Evolutionary conservation across 176 grass and related monocot genomes (phyloP).

Genomic region (Cenchrus americanus): DNA sequence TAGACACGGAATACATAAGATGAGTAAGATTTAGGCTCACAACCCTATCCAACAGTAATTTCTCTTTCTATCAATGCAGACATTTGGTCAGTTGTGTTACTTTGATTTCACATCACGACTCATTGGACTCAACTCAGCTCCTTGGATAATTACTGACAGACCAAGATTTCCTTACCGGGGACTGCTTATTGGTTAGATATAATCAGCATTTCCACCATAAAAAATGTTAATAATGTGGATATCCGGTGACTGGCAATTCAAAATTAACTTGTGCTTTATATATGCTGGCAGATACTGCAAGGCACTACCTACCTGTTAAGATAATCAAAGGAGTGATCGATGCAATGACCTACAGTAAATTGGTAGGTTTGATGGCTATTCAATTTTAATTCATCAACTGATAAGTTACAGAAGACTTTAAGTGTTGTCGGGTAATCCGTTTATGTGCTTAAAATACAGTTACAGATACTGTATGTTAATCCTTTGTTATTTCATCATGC

Average conservation of each 20-base stretch:
- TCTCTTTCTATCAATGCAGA: constrained; percentile 55
- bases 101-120: constrained; percentile 81
- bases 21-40: neutral
- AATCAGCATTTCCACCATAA: constrained; percentile 14
- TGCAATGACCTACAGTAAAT: constrained; percentile 97
- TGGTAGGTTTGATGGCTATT: constrained; percentile 58
- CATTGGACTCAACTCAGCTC: constrained; percentile 72
- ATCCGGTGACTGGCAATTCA: neutral
- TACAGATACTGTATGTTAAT: constrained; percentile 33
- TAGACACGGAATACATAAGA: neutral
- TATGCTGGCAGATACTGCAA: constrained; percentile 72
- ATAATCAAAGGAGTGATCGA: constrained; percentile 91
- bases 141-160: constrained; percentile 80
- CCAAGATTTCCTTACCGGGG: constrained; percentile 94
- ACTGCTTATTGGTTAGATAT: constrained; percentile 87
- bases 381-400: constrained; percentile 4
- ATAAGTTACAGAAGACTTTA: constrained; percentile 14
- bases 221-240: constrained; percentile 1
- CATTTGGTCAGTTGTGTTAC: constrained; percentile 89
- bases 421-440: constrained; percentile 4
- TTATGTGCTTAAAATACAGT: constrained; percentile 23
- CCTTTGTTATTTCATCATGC: constrained; percentile 25
- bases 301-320: constrained; percentile 79
- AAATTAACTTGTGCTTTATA: constrained; percentile 6
- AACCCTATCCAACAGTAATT: constrained; percentile 30